Evolutionary conservation across 106 monocot genomes (phyloP).

Genomic region (Hemerocallis citrina): DNA sequence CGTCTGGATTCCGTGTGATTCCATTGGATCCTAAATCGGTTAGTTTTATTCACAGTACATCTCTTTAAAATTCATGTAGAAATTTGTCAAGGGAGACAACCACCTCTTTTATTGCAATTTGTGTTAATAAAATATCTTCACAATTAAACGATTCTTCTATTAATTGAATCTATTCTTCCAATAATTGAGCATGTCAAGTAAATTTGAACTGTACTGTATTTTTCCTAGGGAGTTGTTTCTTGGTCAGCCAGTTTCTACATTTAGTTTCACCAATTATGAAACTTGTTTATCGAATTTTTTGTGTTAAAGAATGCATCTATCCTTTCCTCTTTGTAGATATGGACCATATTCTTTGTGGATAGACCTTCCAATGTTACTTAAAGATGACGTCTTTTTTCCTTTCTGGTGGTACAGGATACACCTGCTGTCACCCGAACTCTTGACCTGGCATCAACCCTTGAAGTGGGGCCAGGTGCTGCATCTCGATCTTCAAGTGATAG

Average conservation of each 20-base stretch:
- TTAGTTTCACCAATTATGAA: too few relatives aligned
- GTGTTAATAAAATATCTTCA: not conserved
- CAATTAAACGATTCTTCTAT: too few relatives aligned
- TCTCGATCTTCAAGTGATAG: conserved; percentile 14
- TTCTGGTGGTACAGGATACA: conserved; percentile 36
- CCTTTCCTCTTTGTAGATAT: too few relatives aligned
- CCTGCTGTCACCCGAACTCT: conserved; percentile 48
- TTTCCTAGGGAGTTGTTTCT: too few relatives aligned
- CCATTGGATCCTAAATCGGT: conserved; percentile 80
- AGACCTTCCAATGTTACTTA: conserved; percentile 11
- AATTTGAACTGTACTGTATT: too few relatives aligned
- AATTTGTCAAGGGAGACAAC: too few relatives aligned
- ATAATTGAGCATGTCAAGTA: too few relatives aligned
- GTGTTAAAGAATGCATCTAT: too few relatives aligned
- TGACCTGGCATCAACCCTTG: conserved; percentile 83
- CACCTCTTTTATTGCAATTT: not conserved
- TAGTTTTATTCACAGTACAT: not conserved
- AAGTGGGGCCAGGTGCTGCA: conserved; percentile 41
- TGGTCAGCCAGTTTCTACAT: too few relatives aligned
- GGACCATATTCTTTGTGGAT: conserved; percentile 7
- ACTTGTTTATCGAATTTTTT: too few relatives aligned
- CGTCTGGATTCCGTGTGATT: conserved; percentile 94
- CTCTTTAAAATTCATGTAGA: too few relatives aligned
- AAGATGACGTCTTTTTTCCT: conserved; percentile 15
- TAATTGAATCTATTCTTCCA: too few relatives aligned